Base-by-base conservation (phyloP, 2,329 filamentous ascomycete genomes). In the Monascus ruber region DNA sequence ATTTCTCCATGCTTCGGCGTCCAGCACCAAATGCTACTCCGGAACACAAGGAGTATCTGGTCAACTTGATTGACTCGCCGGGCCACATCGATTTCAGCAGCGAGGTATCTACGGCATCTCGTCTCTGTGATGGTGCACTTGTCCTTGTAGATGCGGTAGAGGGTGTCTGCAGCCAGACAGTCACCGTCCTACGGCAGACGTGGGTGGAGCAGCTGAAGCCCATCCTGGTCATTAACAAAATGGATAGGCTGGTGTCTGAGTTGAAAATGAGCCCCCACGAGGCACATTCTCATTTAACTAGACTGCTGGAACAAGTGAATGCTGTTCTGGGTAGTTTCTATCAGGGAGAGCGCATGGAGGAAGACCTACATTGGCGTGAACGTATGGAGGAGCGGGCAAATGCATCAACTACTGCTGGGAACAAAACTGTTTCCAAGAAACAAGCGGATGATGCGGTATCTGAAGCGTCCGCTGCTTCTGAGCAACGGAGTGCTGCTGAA, bases 1-100 rank as follows among this genome's bases (percentile, higher is more conserved):
- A 84, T 65, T 98, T 98, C 62, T 93, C 88, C 29, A 85, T 96
- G 74, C 69, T 94, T 39, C 76, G 88, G 49, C 77, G 85, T 49
- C 69, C 77, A 31, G 70, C 76, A 1, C 80, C 82, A 2, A 80
- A 86, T 10, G 77, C 77, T 5, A 57, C 71, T 9, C 81, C 85
- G 0, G 74, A 81, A 52, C 73, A 83, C 17, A 86, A 86, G 56
- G 89, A 98, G 62, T 95, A 94, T 57, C 72, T 98, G 45, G 85
- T 98, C 66, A 98, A 98, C 61, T 67, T 98, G 42, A 98, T 98
- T 57, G 91, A 98, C 65, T 96, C 91, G 1, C 91, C 91, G 0
- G 91, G 91, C 2, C 91, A 98, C 60, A 96, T 98, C 47, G 91
- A 98, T 64, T 98, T 98, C 62, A 95, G 88, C 67, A 94, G 87